A percentile compares a stretch with the other conserved stretches of the same genome.
Evolutionary conservation across 2,329 filamentous ascomycete species (phyloP).

Genomic region (Pseudogymnoascus verrucosus): DNA sequence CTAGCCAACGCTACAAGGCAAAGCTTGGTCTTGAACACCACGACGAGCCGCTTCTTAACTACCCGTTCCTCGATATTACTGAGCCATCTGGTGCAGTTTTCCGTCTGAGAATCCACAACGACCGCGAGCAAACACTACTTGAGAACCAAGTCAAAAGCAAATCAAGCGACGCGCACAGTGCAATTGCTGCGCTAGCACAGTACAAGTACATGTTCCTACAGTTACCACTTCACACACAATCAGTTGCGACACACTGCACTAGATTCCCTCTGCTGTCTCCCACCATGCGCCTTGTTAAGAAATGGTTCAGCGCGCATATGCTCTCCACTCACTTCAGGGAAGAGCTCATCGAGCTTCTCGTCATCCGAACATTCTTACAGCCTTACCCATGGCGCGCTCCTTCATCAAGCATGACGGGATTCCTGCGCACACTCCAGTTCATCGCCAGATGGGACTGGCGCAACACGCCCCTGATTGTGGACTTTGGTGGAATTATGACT

Average conservation of each 20-base stretch:
- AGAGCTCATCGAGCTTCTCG: conserved; percentile 79
- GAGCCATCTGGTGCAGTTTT: conserved; percentile 68
- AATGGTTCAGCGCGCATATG: conserved; percentile 82
- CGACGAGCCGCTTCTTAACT: conserved; percentile 60
- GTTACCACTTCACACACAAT: conserved; percentile 72
- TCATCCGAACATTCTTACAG: conserved; percentile 67
- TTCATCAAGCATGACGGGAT: conserved; percentile 68
- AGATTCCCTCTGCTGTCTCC: conserved; percentile 72
- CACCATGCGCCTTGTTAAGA: conserved; percentile 76
- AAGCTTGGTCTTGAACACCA: conserved; percentile 76
- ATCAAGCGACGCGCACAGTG: conserved; percentile 51
- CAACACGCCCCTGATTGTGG: conserved; percentile 70
- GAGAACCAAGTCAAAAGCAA: conserved; percentile 73
- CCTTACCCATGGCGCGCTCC: conserved; percentile 75
- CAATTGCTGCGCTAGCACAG: conserved; percentile 58
- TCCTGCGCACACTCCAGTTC: conserved; percentile 71
- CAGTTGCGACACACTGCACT: conserved; percentile 70
- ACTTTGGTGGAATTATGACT: conserved; percentile 60
- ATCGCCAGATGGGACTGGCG: conserved; percentile 91
- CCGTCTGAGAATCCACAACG: conserved; percentile 79
- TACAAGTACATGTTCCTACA: conserved; percentile 67
- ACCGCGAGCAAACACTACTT: conserved; percentile 74
- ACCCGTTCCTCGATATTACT: conserved; percentile 73
- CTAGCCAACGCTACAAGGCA: conserved; percentile 52
- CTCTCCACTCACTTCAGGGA: conserved; percentile 67